phyloP scores from a whole-genome alignment of 1,284 basidiomycete genomes.

The Sporisorium graminicola region DNA sequence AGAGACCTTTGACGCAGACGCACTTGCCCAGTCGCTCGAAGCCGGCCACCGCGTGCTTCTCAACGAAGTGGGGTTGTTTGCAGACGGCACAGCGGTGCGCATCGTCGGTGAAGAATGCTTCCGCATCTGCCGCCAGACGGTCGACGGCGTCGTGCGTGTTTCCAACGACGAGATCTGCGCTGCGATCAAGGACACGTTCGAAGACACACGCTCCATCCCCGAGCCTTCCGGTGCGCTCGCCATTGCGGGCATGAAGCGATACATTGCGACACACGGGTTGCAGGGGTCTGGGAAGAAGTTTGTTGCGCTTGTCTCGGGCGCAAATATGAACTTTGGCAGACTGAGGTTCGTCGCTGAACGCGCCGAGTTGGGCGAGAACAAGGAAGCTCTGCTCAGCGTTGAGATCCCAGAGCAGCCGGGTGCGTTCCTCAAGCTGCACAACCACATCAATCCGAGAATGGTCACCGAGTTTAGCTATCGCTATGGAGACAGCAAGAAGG shows the following conservation, averaged over 20 bases:
- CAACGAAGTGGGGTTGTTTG: constrained; percentile 93
- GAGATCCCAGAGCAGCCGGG: constrained; percentile 92
- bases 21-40: constrained; percentile 80
- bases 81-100: constrained; percentile 98
- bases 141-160: constrained; percentile 88
- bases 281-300: constrained; percentile 86
- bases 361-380: constrained; percentile 93
- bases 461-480: constrained; percentile 99
- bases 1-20: constrained; percentile 96
- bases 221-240: constrained; percentile 97
- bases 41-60: constrained; percentile 82
- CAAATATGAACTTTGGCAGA: constrained; percentile 99
- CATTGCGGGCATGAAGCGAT: constrained; percentile 89
- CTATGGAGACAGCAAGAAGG: constrained; percentile 73
- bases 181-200: constrained; percentile 98
- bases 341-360: constrained; percentile 97
- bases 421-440: constrained; percentile 89
- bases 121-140: constrained; percentile 84
- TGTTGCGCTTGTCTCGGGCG: constrained; percentile 91
- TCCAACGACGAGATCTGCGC: constrained; percentile 98
- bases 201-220: constrained; percentile 75
- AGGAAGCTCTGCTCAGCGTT: constrained; percentile 91
- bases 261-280: constrained; percentile 85
- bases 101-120: constrained; percentile 95
- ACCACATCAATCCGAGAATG: constrained; percentile 86